Evolutionary conservation across 2,329 filamentous ascomycete genomes (phyloP).

Genomic region (Verticillium klebahnii): DNA sequence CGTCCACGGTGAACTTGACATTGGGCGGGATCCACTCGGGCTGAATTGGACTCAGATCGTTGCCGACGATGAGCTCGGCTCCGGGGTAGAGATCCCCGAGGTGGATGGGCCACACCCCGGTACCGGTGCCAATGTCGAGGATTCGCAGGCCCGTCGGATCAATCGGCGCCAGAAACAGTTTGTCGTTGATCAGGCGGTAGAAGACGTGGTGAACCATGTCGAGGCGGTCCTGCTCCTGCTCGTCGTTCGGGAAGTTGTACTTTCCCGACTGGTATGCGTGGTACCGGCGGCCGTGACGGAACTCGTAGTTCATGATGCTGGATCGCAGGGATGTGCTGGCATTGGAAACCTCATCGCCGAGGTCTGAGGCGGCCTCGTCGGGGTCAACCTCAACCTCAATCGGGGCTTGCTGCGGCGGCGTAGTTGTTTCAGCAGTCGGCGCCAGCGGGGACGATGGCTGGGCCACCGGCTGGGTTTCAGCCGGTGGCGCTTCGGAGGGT

Average conservation of each 20-base stretch:
- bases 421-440: not conserved
- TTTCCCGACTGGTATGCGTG: conserved; percentile 7
- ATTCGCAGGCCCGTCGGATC: conserved; percentile 5
- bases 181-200: conserved; percentile 21
- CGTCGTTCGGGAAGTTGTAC: conserved; percentile 31
- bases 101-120: conserved; percentile 36
- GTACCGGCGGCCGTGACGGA: conserved; percentile 9
- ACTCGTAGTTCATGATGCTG: conserved; percentile 3
- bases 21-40: conserved; percentile 57
- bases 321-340: conserved; percentile 7
- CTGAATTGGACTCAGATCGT: conserved; percentile 21
- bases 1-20: conserved; percentile 69
- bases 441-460: not conserved
- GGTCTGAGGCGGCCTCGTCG: not conserved
- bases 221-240: conserved; percentile 31
- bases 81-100: conserved; percentile 17
- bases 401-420: not conserved
- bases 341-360: conserved; percentile 1
- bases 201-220: conserved; percentile 33
- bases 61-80: conserved; percentile 26
- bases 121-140: conserved; percentile 19
- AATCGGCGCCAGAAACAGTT: conserved; percentile 3
- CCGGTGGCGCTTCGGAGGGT: too few relatives aligned
- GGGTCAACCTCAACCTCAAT: conserved; percentile 1
- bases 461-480: not conserved